phyloP scores from a whole-genome alignment of 441 rosid genomes.

The Rhodomyrtus psidioides region DNA sequence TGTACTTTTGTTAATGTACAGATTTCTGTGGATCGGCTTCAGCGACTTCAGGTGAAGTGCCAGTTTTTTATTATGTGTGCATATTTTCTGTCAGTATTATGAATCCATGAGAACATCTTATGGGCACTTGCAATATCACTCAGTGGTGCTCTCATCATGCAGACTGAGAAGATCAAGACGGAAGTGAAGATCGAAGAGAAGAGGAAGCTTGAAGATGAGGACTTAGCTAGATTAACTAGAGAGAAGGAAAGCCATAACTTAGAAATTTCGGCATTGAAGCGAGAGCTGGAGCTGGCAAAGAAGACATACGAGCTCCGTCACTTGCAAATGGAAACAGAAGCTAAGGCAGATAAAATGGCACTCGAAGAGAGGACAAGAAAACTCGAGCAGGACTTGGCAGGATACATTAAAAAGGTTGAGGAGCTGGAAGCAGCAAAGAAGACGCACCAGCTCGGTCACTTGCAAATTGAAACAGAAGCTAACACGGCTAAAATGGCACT shows the following conservation, averaged over 20 bases:
- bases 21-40: constrained; percentile 40
- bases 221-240: constrained; percentile 15
- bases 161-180: neutral
- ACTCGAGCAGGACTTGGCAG: neutral
- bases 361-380: constrained; percentile 26
- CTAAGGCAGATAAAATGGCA: constrained; percentile 34
- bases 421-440: constrained; percentile 41
- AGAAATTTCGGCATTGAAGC: constrained; percentile 34
- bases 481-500: constrained; percentile 34
- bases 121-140: neutral
- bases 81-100: neutral
- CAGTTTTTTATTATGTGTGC: neutral
- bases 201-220: neutral
- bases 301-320: constrained; percentile 37
- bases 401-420: neutral
- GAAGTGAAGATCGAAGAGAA: neutral
- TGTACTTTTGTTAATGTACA: constrained; percentile 14
- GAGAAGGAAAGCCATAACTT: constrained; percentile 27
- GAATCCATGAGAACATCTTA: neutral
- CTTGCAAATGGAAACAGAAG: constrained; percentile 38
- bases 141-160: neutral
- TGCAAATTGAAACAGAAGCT: constrained; percentile 41
- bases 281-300: constrained; percentile 51
- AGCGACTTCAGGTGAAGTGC: constrained; percentile 40
- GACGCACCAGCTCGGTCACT: constrained; percentile 35